These are phyloP conservation scores for Neopestalotiopsis rosae DNA, from an alignment of 2,329 filamentous ascomycete species.

Conservation along the genomic window DNA sequence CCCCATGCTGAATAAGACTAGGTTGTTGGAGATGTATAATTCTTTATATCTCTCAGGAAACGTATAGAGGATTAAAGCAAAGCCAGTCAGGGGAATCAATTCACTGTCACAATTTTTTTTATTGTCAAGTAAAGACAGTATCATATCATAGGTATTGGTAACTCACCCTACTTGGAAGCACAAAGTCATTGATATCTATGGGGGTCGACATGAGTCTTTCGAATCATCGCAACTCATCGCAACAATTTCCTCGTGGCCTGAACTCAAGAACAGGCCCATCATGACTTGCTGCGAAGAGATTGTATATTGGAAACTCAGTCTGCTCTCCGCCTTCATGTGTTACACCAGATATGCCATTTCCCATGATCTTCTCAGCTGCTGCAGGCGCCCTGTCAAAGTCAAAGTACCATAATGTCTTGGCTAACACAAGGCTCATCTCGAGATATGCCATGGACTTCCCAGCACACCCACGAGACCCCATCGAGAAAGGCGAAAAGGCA, in stretches of 20 bases:
- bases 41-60: no score
- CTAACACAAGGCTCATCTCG: constrained; percentile 28
- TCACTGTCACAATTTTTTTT: no score
- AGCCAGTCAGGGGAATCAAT: no score
- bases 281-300: not conserved
- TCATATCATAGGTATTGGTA: no score
- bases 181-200: no score
- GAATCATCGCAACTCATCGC: not conserved
- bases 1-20: not conserved
- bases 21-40: not conserved
- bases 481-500: constrained; percentile 38
- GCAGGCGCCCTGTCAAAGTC: constrained; percentile 17
- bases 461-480: constrained; percentile 41
- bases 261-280: not conserved
- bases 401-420: constrained; percentile 26
- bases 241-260: not conserved
- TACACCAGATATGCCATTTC: not conserved
- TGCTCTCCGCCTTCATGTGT: not conserved
- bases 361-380: not conserved
- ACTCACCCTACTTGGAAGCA: no score
- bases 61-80: no score
- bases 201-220: no score
- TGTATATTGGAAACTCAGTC: constrained; percentile 1
- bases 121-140: no score
- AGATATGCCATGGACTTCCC: constrained; percentile 35